Percentiles rank a stretch among this genome's conserved stretches.
These are phyloP conservation scores for Phytophthora sansomeana DNA, from an alignment of 352 stramenopile genomes.

Conservation along the genomic window DNA sequence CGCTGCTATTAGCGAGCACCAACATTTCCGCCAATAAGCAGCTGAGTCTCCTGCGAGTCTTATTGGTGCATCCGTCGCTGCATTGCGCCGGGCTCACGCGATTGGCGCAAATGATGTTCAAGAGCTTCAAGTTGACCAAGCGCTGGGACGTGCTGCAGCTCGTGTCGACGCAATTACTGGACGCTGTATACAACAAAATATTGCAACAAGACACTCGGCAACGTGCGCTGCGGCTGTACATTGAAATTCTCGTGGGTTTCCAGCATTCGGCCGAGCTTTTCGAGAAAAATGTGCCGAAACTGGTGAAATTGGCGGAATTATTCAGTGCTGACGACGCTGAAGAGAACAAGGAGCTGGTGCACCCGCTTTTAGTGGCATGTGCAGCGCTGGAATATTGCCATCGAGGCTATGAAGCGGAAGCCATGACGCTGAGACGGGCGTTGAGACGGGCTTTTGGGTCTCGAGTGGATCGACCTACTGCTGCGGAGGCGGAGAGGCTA, in stretches of 20 bases:
- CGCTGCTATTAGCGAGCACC: conserved; percentile 68
- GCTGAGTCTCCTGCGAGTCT: conserved; percentile 42
- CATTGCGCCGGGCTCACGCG: conserved; percentile 54
- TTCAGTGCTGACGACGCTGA: conserved; percentile 46
- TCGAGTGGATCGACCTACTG: conserved; percentile 45
- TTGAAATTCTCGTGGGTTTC: conserved; percentile 73
- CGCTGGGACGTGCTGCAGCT: conserved; percentile 67
- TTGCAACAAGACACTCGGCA: conserved; percentile 21
- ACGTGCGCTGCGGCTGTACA: conserved; percentile 59
- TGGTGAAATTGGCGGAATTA: conserved; percentile 53
- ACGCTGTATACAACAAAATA: conserved; percentile 53
- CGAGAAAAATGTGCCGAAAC: conserved; percentile 45
- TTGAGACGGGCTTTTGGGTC: conserved; percentile 48
- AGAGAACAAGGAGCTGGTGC: conserved; percentile 28
- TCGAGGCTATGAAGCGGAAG: conserved; percentile 72
- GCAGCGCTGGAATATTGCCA: conserved; percentile 70
- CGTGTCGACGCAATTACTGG: conserved; percentile 49
- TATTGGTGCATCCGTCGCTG: conserved; percentile 49
- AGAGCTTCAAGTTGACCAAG: conserved; percentile 78
- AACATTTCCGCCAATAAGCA: conserved; percentile 44
- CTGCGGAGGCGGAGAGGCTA: conserved; percentile 46
- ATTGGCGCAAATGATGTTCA: conserved; percentile 64
- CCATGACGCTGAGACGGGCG: conserved; percentile 46
- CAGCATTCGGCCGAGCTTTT: conserved; percentile 80
- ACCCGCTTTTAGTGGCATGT: conserved; percentile 50